These are phyloP conservation scores for Chamaecrista fasciculata DNA, from an alignment of 306 rosid genomes.

Conservation along the genomic window DNA sequence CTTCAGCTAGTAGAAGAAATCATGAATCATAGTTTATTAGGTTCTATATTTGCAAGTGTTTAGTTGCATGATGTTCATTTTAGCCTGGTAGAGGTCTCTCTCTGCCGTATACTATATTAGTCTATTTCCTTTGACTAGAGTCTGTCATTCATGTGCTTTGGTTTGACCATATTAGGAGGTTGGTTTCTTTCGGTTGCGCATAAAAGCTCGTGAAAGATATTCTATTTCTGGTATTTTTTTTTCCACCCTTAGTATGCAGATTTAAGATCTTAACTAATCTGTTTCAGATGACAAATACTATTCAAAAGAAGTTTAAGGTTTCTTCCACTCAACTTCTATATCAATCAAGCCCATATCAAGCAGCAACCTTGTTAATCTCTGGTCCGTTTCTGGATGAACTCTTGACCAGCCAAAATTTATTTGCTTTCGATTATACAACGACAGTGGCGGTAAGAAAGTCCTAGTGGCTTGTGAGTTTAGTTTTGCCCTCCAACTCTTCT, in stretches of 20 bases:
- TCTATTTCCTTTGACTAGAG: conserved; percentile 16
- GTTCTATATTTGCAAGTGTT: conserved; percentile 8
- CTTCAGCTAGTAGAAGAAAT: conserved; percentile 1
- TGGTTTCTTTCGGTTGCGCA: not conserved
- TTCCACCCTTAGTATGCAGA: not conserved
- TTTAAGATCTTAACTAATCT: conserved; percentile 56
- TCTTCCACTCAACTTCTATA: conserved; percentile 96
- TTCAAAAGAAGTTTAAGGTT: conserved; percentile 92
- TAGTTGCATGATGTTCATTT: conserved; percentile 5
- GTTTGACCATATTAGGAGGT: conserved; percentile 23
- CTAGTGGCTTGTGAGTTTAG: no score
- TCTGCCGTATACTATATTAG: not conserved
- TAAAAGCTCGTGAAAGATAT: conserved; percentile 20
- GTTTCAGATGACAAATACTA: conserved; percentile 93
- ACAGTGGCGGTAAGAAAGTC: conserved; percentile 78
- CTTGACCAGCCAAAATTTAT: conserved; percentile 74
- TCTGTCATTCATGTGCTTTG: conserved; percentile 13
- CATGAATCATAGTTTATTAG: not conserved
- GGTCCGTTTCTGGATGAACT: conserved; percentile 87
- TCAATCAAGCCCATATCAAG: conserved; percentile 91
- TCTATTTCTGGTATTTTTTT: not conserved
- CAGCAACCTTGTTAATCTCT: conserved; percentile 70
- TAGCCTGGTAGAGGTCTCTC: conserved; percentile 2
- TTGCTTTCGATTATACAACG: conserved; percentile 82
- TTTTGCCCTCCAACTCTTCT: no score